A percentile compares a stretch with the other conserved stretches of the same genome.
Evolutionary conservation across 1,284 basidiomycete species (phyloP).

Genomic region (Ustilago lituana): DNA sequence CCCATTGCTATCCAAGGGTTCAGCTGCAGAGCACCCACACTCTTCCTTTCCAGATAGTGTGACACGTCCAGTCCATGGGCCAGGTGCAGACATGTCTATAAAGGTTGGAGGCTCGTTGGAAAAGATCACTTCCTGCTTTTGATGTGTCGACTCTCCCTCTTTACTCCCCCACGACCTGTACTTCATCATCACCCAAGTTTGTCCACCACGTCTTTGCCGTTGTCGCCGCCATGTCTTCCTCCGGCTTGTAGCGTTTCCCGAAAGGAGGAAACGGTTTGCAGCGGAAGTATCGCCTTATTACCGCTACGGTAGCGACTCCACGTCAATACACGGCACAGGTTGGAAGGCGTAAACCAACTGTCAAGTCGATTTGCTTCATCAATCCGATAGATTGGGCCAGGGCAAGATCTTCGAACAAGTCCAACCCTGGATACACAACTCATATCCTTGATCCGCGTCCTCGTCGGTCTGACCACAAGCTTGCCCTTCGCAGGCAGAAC

Average conservation of each 20-base stretch:
- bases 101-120: too few relatives aligned
- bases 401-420: too few relatives aligned
- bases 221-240: slow-evolving; percentile 4
- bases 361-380: too few relatives aligned
- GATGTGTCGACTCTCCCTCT: not conserved
- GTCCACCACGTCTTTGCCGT: too few relatives aligned
- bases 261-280: not conserved
- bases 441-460: slow-evolving; percentile 17
- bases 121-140: not conserved
- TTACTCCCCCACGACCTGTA: not conserved
- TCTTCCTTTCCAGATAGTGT: too few relatives aligned
- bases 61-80: too few relatives aligned
- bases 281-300: slow-evolving; percentile 1
- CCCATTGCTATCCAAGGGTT: not conserved
- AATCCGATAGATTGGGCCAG: too few relatives aligned
- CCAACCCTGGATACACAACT: not conserved
- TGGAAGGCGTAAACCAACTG: too few relatives aligned
- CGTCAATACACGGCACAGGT: slow-evolving; percentile 8
- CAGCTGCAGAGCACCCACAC: too few relatives aligned
- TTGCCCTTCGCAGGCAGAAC: not conserved
- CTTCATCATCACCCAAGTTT: not conserved
- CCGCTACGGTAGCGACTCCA: not conserved
- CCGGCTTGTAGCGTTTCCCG: slow-evolving; percentile 10
- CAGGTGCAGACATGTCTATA: too few relatives aligned
- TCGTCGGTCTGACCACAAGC: not conserved